Conservation (phyloP, 352 stramenopile species). For the Phytophthora tentaculata region DNA sequence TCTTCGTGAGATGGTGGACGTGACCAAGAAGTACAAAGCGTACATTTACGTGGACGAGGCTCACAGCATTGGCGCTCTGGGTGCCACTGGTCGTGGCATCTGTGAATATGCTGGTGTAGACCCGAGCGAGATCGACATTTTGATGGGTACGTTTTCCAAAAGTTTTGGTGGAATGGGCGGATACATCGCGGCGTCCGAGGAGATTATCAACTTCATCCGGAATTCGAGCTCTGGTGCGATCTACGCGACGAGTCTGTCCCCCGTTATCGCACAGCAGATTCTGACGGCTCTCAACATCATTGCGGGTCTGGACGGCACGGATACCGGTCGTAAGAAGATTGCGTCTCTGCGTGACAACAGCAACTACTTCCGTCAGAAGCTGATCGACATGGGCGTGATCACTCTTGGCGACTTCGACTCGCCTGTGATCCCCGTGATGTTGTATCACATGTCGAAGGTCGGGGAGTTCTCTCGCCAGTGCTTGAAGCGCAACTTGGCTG, state of each 20-base stretch:
- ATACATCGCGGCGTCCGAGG: slow-evolving; percentile 94
- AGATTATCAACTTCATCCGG: slow-evolving; percentile 71
- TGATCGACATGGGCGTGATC: slow-evolving; percentile 94
- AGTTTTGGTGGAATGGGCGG: slow-evolving; percentile 98
- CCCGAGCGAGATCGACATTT: slow-evolving; percentile 96
- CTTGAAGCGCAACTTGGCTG: slow-evolving; percentile 93
- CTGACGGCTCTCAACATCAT: slow-evolving; percentile 93
- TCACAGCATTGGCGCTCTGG: slow-evolving; percentile 96
- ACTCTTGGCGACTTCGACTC: slow-evolving; percentile 96
- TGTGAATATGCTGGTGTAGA: slow-evolving; percentile 96
- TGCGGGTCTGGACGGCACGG: slow-evolving; percentile 94
- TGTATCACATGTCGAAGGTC: slow-evolving; percentile 99
- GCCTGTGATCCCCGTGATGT: slow-evolving; percentile 98
- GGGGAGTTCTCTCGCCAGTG: slow-evolving; percentile 97
- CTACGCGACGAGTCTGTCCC: slow-evolving; percentile 69
- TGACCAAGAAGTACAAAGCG: slow-evolving; percentile 97
- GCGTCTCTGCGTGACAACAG: slow-evolving; percentile 95
- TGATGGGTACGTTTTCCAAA: slow-evolving; percentile 99
- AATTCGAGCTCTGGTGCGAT: slow-evolving; percentile 62
- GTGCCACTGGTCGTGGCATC: slow-evolving; percentile 93
- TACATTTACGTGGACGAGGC: slow-evolving; percentile 98
- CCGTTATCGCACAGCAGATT: slow-evolving; percentile 65
- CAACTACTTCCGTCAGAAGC: slow-evolving; percentile 97
- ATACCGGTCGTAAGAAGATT: slow-evolving; percentile 94
- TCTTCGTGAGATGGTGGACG: slow-evolving; percentile 90